phyloP scores from a whole-genome alignment of 768 basidiomycete genomes.

The Strobilomyces echinocephalus region DNA sequence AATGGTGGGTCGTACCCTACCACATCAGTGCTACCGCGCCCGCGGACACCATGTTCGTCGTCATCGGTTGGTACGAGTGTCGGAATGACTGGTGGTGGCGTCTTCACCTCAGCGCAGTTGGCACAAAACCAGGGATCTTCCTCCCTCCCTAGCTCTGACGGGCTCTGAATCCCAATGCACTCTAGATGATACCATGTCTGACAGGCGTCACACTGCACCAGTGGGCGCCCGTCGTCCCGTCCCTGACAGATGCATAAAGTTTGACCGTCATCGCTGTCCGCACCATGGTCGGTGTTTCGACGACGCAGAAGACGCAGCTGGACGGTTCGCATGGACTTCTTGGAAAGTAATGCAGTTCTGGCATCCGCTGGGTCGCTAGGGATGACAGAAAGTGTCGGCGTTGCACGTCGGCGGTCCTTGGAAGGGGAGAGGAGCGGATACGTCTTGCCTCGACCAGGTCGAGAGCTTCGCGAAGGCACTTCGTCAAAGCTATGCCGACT shows the following conservation, averaged over 20 bases:
- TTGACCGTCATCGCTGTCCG: slow-evolving; percentile 45
- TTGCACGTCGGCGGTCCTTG: slow-evolving; percentile 15
- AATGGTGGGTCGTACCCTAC: slow-evolving; percentile 53
- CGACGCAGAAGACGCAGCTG: slow-evolving; percentile 45
- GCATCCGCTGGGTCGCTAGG: slow-evolving; percentile 75
- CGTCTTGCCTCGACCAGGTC: slow-evolving; percentile 53
- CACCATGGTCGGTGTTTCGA: slow-evolving; percentile 32
- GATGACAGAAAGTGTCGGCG: slow-evolving; percentile 32
- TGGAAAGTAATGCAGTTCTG: slow-evolving; percentile 64
- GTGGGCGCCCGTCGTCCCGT: slow-evolving; percentile 63
- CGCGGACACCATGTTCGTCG: slow-evolving; percentile 14
- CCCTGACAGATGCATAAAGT: slow-evolving; percentile 63
- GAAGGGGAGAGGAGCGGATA: slow-evolving; percentile 48
- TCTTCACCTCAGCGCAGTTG: slow-evolving; percentile 44
- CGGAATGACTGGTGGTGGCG: slow-evolving; percentile 44
- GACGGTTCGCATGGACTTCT: slow-evolving; percentile 60
- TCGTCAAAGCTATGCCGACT: slow-evolving; percentile 10
- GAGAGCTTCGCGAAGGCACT: slow-evolving; percentile 17
- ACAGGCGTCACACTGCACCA: slow-evolving; percentile 81
- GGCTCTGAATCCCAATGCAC: slow-evolving; percentile 68
- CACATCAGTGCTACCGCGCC: slow-evolving; percentile 15
- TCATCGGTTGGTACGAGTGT: slow-evolving; percentile 68
- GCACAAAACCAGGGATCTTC: slow-evolving; percentile 79
- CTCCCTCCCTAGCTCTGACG: slow-evolving; percentile 63
- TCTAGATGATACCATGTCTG: slow-evolving; percentile 77